Evolutionary conservation across 129 eudicot species (phyloP).

Genomic region (Saposhnikovia divaricata): DNA sequence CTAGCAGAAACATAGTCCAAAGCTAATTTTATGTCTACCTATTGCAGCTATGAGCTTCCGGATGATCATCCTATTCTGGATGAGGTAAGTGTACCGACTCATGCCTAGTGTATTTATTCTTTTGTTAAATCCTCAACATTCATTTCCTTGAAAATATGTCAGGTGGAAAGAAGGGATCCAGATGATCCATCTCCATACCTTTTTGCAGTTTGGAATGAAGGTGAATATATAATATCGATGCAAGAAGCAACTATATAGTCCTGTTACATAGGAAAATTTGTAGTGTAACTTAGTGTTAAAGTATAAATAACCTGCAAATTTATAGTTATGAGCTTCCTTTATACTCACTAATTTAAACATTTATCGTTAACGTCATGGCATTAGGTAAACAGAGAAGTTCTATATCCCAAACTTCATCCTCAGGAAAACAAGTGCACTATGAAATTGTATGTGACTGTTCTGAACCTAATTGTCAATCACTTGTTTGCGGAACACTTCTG

Average conservation of each 20-base stretch:
- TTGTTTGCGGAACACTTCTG: conserved; percentile 58
- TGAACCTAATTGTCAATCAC: conserved; percentile 8
- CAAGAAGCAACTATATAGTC: neutral
- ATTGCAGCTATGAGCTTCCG: conserved; percentile 54
- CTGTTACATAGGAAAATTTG: neutral
- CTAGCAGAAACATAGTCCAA: too few relatives aligned
- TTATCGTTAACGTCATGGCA: conserved; percentile 4
- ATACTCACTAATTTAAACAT: neutral
- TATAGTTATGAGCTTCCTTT: neutral
- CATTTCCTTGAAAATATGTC: neutral
- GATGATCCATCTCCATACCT: conserved; percentile 57
- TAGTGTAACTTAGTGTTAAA: neutral
- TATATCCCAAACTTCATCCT: neutral
- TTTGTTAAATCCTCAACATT: neutral
- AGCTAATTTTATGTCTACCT: neutral
- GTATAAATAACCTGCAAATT: neutral
- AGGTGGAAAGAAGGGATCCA: conserved; percentile 37
- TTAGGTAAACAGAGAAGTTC: conserved; percentile 21
- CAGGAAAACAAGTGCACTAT: conserved; percentile 14
- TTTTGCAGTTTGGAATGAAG: conserved; percentile 50
- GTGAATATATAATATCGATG: conserved; percentile 17
- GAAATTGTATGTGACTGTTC: conserved; percentile 13
- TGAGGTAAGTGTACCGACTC: conserved; percentile 26
- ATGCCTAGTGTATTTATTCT: neutral
- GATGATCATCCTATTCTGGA: conserved; percentile 41